Percentiles rank a stretch among this genome's conserved stretches.
These are phyloP conservation scores for Nannizziopsis arthrosporioides DNA, from an alignment of 2,329 filamentous ascomycete genomes.

Conservation along the genomic window DNA sequence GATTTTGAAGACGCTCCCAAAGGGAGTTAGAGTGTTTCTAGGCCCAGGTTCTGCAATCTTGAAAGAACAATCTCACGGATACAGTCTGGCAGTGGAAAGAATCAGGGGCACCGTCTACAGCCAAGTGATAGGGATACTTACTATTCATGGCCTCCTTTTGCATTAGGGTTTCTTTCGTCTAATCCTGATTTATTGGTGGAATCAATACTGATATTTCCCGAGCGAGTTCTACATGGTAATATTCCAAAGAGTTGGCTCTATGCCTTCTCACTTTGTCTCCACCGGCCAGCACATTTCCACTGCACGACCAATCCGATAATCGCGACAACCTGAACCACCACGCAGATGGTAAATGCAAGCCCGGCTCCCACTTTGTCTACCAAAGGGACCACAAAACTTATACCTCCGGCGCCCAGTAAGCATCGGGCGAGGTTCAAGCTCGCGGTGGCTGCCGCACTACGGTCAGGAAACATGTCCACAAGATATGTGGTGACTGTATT, in stretches of 20 bases:
- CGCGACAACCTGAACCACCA: background rate
- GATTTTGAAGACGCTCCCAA: slow-evolving; percentile 36
- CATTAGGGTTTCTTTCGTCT: background rate
- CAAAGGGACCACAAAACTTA: slow-evolving; percentile 41
- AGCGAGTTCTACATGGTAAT: too few species aligned
- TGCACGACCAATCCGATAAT: slow-evolving; percentile 1
- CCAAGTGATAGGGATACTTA: slow-evolving; percentile 26
- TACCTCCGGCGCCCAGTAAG: slow-evolving; percentile 42
- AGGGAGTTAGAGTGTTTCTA: slow-evolving; percentile 53
- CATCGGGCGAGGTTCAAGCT: slow-evolving; percentile 45
- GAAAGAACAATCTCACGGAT: slow-evolving; percentile 48
- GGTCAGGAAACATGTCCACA: slow-evolving; percentile 42
- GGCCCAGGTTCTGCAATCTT: slow-evolving; percentile 50
- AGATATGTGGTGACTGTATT: slow-evolving; percentile 43
- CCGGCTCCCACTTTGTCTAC: slow-evolving; percentile 39
- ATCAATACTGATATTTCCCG: too few species aligned
- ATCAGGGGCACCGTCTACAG: background rate
- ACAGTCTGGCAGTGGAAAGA: slow-evolving; percentile 40
- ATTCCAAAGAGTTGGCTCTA: too few species aligned
- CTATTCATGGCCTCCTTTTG: slow-evolving; percentile 58
- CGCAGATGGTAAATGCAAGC: slow-evolving; percentile 38
- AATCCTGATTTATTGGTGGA: too few species aligned
- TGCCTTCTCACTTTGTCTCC: background rate
- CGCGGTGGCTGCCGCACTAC: slow-evolving; percentile 42
- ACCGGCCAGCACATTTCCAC: slow-evolving; percentile 2